These are phyloP conservation scores for Picea glauca DNA, from an alignment of 75 land plant genomes.

Conservation along the genomic window DNA sequence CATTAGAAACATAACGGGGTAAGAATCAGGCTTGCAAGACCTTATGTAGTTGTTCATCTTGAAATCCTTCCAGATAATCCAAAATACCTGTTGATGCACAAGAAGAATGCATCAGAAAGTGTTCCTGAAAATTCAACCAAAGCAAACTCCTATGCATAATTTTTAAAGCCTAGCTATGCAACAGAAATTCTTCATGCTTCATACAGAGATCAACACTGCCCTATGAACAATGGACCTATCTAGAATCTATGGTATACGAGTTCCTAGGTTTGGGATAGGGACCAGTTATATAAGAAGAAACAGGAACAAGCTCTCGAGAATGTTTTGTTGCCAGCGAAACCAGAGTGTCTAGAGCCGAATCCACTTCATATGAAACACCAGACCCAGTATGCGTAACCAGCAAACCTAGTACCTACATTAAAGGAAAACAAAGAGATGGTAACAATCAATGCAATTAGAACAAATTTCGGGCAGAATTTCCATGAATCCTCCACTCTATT, in stretches of 20 bases:
- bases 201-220: background rate
- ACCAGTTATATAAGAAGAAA: slow-evolving; percentile 86
- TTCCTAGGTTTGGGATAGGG: slow-evolving; percentile 2
- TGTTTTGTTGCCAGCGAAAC: slow-evolving; percentile 46
- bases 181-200: slow-evolving; percentile 2
- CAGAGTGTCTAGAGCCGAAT: slow-evolving; percentile 74
- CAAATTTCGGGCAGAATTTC: background rate
- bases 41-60: slow-evolving; percentile 65
- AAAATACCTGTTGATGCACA: slow-evolving; percentile 49
- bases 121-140: background rate
- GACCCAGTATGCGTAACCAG: slow-evolving; percentile 81
- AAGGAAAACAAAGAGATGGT: slow-evolving; percentile 5
- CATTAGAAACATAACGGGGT: background rate
- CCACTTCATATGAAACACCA: slow-evolving; percentile 69
- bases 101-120: background rate
- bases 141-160: background rate
- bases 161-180: background rate
- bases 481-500: background rate
- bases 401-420: slow-evolving; percentile 68
- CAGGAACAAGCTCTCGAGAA: slow-evolving; percentile 59
- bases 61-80: slow-evolving; percentile 90
- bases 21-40: slow-evolving; percentile 23
- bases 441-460: background rate
- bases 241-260: slow-evolving; percentile 1
- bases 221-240: background rate